These are phyloP conservation scores for Fusarium mexicanum DNA, from an alignment of 2,329 filamentous ascomycete genomes.

Conservation along the genomic window DNA sequence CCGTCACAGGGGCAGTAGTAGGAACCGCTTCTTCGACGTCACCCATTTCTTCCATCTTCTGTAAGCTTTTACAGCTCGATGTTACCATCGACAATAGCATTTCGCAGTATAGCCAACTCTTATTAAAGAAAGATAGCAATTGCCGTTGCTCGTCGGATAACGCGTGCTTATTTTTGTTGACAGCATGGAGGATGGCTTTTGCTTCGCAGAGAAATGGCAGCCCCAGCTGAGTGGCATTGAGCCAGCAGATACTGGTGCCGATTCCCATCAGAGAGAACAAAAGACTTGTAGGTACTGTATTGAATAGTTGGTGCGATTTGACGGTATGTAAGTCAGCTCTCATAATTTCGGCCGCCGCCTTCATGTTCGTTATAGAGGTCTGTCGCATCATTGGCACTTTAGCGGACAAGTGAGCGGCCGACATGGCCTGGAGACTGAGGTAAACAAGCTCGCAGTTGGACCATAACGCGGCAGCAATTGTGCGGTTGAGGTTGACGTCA, in stretches of 20 bases:
- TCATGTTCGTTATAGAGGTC: not conserved
- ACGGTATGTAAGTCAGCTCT: not conserved
- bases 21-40: not conserved
- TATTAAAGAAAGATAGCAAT: not conserved
- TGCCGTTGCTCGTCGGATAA: not conserved
- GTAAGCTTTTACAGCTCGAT: not conserved
- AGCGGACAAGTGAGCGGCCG: not conserved
- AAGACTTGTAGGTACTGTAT: not conserved
- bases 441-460: not conserved
- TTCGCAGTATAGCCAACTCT: not conserved
- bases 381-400: not conserved
- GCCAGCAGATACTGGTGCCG: not conserved
- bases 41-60: not conserved
- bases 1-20: not conserved
- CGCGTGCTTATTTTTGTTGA: not conserved
- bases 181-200: not conserved
- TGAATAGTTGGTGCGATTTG: not conserved
- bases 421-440: not conserved
- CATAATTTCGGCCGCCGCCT: not conserved
- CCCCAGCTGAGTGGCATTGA: not conserved
- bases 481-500: not conserved
- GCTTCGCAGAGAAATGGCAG: not conserved
- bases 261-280: not conserved
- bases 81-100: not conserved
- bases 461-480: not conserved